phyloP scores from a whole-genome alignment of 2,329 filamentous ascomycete genomes.

The Ascochyta rabiei region DNA sequence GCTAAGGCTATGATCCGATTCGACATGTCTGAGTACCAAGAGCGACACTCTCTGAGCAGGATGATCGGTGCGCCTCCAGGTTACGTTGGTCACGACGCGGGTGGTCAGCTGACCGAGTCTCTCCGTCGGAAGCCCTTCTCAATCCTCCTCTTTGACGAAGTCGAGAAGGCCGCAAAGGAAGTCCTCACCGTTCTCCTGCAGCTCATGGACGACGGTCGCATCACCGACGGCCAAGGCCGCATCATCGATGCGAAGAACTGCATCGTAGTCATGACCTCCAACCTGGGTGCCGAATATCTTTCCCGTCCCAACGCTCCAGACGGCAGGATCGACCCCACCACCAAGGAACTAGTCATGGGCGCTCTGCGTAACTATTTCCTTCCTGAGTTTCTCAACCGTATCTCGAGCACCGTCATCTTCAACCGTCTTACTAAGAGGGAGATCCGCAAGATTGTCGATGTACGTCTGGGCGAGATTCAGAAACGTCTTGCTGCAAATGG shows the following conservation, averaged over 20 bases:
- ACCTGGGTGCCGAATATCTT: slow-evolving; percentile 94
- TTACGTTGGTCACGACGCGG: slow-evolving; percentile 95
- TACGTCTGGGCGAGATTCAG: slow-evolving; percentile 87
- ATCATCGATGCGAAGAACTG: slow-evolving; percentile 96
- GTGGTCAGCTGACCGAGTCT: slow-evolving; percentile 93
- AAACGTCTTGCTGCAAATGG: slow-evolving; percentile 84
- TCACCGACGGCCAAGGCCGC: slow-evolving; percentile 96
- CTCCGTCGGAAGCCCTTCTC: slow-evolving; percentile 95
- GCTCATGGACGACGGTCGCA: slow-evolving; percentile 98
- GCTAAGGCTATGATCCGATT: slow-evolving; percentile 97
- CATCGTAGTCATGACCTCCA: slow-evolving; percentile 99
- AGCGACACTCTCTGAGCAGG: slow-evolving; percentile 89
- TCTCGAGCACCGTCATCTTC: slow-evolving; percentile 96
- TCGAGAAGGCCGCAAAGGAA: slow-evolving; percentile 98
- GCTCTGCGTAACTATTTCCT: slow-evolving; percentile 95
- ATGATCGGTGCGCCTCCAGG: slow-evolving; percentile 98
- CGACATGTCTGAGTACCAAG: slow-evolving; percentile 99
- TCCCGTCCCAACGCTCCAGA: slow-evolving; percentile 76
- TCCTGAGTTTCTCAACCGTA: slow-evolving; percentile 97
- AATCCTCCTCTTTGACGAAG: slow-evolving; percentile 95
- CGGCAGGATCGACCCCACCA: slow-evolving; percentile 84
- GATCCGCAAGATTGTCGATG: slow-evolving; percentile 94
- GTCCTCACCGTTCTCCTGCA: slow-evolving; percentile 96
- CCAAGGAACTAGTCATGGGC: slow-evolving; percentile 87
- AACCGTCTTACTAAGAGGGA: slow-evolving; percentile 89